Percentiles rank a stretch among this genome's conserved stretches.
phyloP scores from a whole-genome alignment of 177 flowering plant species.

The Vitis hybrid region DNA sequence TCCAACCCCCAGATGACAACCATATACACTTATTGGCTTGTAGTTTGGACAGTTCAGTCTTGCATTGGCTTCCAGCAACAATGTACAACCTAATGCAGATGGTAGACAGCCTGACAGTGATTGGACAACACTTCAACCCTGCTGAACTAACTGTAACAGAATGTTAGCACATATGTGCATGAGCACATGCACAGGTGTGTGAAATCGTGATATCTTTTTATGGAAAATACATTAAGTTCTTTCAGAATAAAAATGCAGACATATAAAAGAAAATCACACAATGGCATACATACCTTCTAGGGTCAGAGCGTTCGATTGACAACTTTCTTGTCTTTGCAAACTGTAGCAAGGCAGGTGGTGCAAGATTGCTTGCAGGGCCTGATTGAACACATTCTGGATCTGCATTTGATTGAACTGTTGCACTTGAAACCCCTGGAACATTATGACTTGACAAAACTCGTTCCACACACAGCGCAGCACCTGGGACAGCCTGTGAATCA shows the following conservation, averaged over 20 bases:
- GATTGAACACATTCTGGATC: slow-evolving; percentile 67
- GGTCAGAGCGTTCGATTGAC: slow-evolving; percentile 77
- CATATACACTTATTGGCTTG: no score
- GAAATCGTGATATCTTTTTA: no score
- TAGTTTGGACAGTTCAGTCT: no score
- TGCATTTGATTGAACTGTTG: slow-evolving; percentile 48
- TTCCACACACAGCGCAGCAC: slow-evolving; percentile 34
- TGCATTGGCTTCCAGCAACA: no score
- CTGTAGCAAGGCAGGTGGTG: slow-evolving; percentile 61
- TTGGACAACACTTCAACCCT: no score
- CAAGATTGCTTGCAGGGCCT: slow-evolving; percentile 49
- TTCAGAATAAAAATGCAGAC: neutral
- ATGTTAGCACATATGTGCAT: no score
- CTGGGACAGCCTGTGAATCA: slow-evolving; percentile 21
- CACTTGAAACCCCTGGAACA: slow-evolving; percentile 46
- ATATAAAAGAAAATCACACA: neutral
- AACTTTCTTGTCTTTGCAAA: slow-evolving; percentile 85
- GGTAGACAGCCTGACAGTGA: no score
- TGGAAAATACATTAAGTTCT: no score
- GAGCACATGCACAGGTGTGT: no score
- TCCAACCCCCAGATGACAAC: no score
- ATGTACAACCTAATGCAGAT: no score
- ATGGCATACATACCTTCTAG: slow-evolving; percentile 58
- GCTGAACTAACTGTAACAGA: no score
- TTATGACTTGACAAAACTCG: slow-evolving; percentile 42